Evolutionary conservation across 805 yeast species (phyloP), one percentile per base, ranked within the genome.

Genomic region (Jamesozyma hellenica): DNA sequence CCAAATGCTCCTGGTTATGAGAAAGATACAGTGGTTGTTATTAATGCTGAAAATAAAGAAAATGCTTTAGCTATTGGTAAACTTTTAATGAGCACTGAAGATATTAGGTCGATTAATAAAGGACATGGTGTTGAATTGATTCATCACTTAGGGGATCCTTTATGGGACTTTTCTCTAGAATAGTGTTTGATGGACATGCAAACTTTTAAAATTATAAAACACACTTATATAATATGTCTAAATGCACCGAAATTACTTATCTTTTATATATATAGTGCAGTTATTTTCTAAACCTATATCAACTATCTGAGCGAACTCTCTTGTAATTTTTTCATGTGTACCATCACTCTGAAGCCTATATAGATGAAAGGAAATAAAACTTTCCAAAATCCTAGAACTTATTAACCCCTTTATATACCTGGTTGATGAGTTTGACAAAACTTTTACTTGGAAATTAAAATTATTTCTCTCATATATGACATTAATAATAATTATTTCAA

Each of bases 31-130:
- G 71, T 83, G 23, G 95, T 88, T 34, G 72, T 82, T 8, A 74
- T 90, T 19, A 82, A 79, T 56, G 96, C 96, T 36, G 96, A 88
- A 63, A 95, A 95, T 43, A 90, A 90, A 56, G 94, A 87, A 48
- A 68, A 73, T 52, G 95, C 96, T 0, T 65, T 90, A 61, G 96
- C 96, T 6, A 70, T 90, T 42, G 97, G 96, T n/a, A 77, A 78
- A 51, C 67, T 90, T 45, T 62, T 74, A 36, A 85, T 88, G 96
- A 78, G 87, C 50, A 82, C 94, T 2, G 90, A 83, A 51, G 96
- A 88, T 36, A 87, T 88, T 54, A 83, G 82, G 60, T 64, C 73
- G 16, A 69, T 74, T 32, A 88, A 88, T 60, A 88, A 88, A 61
- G 95, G 94, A 33, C 78, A 83, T 44, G 96, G 96, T 55, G 76